Evolutionary conservation across 2,329 filamentous ascomycete genomes (phyloP).

Genomic region (Drechslerella coelobrocha): DNA sequence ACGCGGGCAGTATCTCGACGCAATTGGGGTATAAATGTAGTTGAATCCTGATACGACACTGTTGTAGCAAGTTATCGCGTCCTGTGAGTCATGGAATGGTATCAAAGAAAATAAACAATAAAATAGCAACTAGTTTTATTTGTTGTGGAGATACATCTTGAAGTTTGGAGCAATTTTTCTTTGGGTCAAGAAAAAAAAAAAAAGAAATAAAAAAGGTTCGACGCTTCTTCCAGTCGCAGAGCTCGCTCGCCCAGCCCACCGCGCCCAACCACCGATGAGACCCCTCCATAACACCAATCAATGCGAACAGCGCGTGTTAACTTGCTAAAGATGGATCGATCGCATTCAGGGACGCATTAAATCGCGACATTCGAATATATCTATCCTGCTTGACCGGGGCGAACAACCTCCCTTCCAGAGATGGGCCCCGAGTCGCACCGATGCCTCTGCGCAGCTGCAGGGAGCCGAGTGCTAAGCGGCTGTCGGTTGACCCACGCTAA

Average conservation of each 20-base stretch:
- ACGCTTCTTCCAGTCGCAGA: constrained; percentile 25
- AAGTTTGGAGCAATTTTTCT: neutral
- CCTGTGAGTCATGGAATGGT: neutral
- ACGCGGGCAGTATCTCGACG: neutral
- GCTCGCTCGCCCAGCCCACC: constrained; percentile 32
- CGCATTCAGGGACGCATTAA: too few species aligned
- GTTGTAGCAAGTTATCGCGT: neutral
- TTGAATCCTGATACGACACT: neutral
- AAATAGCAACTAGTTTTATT: neutral
- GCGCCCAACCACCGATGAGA: too few species aligned
- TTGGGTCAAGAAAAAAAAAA: constrained; percentile 12
- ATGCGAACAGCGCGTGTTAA: neutral
- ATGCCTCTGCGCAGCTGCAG: neutral
- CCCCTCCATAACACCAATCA: too few species aligned
- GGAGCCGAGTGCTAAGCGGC: constrained; percentile 4
- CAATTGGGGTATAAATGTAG: neutral
- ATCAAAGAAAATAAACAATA: neutral
- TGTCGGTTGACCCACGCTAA: neutral
- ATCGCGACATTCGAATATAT: too few species aligned
- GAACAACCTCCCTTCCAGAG: too few species aligned
- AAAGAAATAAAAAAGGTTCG: constrained; percentile 29
- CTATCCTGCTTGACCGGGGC: too few species aligned
- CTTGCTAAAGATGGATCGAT: neutral
- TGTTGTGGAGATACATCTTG: neutral
- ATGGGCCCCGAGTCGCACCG: too few species aligned